phyloP scores from a whole-genome alignment of 1,284 basidiomycete species.

The Microbotryum scabiosae region DNA sequence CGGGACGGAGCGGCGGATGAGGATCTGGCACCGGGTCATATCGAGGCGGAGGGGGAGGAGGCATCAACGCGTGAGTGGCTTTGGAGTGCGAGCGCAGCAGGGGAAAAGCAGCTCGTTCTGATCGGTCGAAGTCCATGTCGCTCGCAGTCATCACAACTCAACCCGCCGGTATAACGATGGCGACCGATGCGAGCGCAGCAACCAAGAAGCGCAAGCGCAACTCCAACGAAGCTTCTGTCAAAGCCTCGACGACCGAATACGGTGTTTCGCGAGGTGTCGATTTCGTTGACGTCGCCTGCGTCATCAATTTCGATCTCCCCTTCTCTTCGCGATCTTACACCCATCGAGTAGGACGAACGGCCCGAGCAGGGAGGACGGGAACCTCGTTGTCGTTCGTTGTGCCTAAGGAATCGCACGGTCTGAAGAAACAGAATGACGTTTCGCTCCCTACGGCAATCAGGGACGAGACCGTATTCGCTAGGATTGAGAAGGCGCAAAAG shows the following conservation, averaged over 20 bases:
- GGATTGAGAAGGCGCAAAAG: constrained; percentile 64
- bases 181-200: constrained; percentile 2
- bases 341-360: constrained; percentile 87
- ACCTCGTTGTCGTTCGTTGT: constrained; percentile 88
- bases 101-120: constrained; percentile 40
- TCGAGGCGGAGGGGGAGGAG: constrained; percentile 42
- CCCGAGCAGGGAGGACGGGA: constrained; percentile 82
- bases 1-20: constrained; percentile 48
- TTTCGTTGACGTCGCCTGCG: constrained; percentile 93
- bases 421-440: constrained; percentile 59
- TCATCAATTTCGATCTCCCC: constrained; percentile 97
- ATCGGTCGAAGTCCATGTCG: not conserved
- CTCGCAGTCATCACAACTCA: constrained; percentile 34
- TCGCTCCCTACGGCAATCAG: constrained; percentile 53
- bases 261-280: constrained; percentile 95
- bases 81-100: constrained; percentile 42
- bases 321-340: constrained; percentile 82
- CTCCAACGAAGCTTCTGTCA: constrained; percentile 21
- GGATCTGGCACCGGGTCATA: constrained; percentile 31
- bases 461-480: constrained; percentile 69
- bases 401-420: constrained; percentile 60
- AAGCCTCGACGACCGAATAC: constrained; percentile 55
- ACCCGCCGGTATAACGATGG: constrained; percentile 14
- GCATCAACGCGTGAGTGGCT: constrained; percentile 17
- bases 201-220: constrained; percentile 42